Conservation (phyloP, 2,329 filamentous ascomycete genomes). For the Aspergillus fischeri region DNA sequence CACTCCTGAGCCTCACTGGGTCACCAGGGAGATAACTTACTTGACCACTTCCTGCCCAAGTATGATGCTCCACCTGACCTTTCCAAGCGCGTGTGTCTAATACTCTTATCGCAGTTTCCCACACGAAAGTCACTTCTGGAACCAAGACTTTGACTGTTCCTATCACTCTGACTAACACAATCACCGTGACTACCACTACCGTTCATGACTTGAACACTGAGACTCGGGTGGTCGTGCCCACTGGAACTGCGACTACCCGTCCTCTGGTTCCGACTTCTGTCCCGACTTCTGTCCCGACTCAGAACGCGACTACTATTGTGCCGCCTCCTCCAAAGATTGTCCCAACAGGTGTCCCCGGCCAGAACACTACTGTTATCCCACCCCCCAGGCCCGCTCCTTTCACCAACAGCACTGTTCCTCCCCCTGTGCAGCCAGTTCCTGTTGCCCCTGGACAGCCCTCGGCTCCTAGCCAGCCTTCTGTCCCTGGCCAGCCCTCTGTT, state of each 20-base stretch:
- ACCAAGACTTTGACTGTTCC: conserved; percentile 25
- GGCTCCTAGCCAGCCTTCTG: conserved; percentile 2
- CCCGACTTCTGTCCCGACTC: conserved; percentile 3
- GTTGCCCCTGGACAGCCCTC: conserved; percentile 2
- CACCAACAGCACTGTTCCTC: background rate
- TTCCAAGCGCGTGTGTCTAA: background rate
- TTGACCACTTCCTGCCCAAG: conserved; percentile 34
- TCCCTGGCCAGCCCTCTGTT: background rate
- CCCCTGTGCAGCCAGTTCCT: background rate
- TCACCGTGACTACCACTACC: conserved; percentile 27
- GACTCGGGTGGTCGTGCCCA: conserved; percentile 5
- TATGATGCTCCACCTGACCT: conserved; percentile 13
- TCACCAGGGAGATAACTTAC: conserved; percentile 30
- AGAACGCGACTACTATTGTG: background rate
- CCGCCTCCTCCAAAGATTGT: too few species aligned
- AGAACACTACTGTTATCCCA: conserved; percentile 11
- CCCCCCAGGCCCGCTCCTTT: conserved; percentile 11
- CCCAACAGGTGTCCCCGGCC: conserved; percentile 1
- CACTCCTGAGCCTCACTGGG: conserved; percentile 12
- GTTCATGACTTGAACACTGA: conserved; percentile 19
- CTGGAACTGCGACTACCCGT: conserved; percentile 9
- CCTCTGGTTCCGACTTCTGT: conserved; percentile 10
- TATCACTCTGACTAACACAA: conserved; percentile 28
- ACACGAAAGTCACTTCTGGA: conserved; percentile 27
- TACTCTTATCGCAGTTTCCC: conserved; percentile 21